Evolutionary conservation across 805 yeast genomes (phyloP).

Genomic region (Alloascoidea africana): DNA sequence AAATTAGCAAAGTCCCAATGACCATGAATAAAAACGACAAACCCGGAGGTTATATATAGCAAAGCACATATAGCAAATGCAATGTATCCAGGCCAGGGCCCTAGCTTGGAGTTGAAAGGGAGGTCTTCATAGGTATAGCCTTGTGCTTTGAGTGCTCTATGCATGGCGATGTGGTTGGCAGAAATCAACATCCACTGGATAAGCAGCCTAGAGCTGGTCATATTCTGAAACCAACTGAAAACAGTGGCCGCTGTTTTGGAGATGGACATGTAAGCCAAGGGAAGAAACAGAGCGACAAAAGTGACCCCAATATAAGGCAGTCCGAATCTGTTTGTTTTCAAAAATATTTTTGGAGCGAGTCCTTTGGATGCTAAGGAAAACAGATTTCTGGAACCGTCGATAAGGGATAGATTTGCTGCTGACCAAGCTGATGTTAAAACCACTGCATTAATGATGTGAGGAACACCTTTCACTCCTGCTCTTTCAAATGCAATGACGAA

Average conservation of each 20-base stretch:
- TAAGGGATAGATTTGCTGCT: constrained; percentile 69
- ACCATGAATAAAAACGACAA: no score
- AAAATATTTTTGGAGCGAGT: constrained; percentile 55
- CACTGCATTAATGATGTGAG: constrained; percentile 65
- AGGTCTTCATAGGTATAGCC: no score
- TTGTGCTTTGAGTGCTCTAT: no score
- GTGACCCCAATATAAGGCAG: constrained; percentile 46
- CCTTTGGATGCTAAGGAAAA: constrained; percentile 62
- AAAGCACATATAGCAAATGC: no score
- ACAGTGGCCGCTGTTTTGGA: constrained; percentile 38
- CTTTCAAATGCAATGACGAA: constrained; percentile 68
- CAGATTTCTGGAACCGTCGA: constrained; percentile 61
- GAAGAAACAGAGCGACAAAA: constrained; percentile 30
- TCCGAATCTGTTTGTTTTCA: constrained; percentile 52
- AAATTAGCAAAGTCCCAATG: no score
- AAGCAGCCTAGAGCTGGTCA: no score
- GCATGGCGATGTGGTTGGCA: no score
- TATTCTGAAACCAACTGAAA: constrained; percentile 42
- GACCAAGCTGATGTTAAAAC: constrained; percentile 66
- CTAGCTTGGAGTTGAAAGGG: no score
- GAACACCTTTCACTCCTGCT: constrained; percentile 49
- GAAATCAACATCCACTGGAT: no score
- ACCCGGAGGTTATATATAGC: no score
- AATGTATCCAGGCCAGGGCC: no score
- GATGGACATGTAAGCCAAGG: constrained; percentile 57